These are phyloP conservation scores for Anthracocystis setariae DNA, from an alignment of 1,284 basidiomycete genomes.

Conservation along the genomic window DNA sequence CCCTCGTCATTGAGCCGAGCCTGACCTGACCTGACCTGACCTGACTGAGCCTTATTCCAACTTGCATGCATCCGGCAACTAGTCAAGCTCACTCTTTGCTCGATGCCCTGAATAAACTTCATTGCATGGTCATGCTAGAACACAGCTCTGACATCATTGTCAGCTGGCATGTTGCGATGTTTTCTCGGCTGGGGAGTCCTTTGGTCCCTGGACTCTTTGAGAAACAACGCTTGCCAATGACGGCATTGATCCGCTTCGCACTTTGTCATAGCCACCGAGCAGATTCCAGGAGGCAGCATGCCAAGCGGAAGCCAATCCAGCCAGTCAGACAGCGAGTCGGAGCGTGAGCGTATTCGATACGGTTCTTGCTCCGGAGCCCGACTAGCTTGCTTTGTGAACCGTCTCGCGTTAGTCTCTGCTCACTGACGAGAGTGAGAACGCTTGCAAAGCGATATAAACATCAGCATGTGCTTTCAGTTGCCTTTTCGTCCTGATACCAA, in stretches of 20 bases:
- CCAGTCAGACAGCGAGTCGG: no score
- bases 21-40: no score
- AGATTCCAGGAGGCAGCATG: no score
- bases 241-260: background rate
- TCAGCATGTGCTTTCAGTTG: background rate
- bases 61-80: background rate
- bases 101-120: no score
- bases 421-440: background rate
- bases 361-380: background rate
- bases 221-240: no score
- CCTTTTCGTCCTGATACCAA: background rate
- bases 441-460: slow-evolving; percentile 23
- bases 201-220: background rate
- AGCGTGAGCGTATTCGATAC: background rate
- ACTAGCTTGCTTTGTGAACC: no score
- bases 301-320: no score
- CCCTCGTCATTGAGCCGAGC: no score
- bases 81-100: slow-evolving; percentile 5
- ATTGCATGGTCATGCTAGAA: slow-evolving; percentile 8
- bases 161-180: no score
- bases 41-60: slow-evolving; percentile 6
- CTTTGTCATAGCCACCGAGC: no score
- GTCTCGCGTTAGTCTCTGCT: background rate
- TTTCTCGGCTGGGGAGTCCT: background rate
- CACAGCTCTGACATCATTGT: slow-evolving; percentile 20